phyloP scores from a whole-genome alignment of 768 basidiomycete genomes.

The Pleurotus cornucopiae region DNA sequence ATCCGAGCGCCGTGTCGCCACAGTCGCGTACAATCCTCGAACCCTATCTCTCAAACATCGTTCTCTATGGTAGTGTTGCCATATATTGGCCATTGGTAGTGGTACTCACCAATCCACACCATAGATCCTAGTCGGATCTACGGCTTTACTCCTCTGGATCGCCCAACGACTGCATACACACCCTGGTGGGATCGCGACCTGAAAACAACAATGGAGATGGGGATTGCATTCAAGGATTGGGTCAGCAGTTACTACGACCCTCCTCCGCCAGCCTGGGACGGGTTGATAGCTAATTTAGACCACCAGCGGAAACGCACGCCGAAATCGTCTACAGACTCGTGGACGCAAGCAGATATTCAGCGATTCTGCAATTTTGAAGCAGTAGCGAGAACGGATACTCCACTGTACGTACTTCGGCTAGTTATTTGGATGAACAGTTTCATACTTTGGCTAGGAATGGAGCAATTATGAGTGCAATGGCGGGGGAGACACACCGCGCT shows the following conservation, averaged over 20 bases:
- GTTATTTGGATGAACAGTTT: constrained; percentile 17
- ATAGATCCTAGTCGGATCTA: constrained; percentile 19
- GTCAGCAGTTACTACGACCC: constrained; percentile 26
- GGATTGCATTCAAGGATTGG: constrained; percentile 21
- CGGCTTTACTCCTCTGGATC: background rate
- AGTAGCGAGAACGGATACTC: constrained; percentile 16
- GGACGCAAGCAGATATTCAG: constrained; percentile 18
- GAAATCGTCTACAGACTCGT: constrained; percentile 15
- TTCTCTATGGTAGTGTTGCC: constrained; percentile 27
- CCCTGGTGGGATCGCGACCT: constrained; percentile 18
- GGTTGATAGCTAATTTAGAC: background rate
- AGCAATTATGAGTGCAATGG: constrained; percentile 18
- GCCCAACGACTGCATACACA: constrained; percentile 16
- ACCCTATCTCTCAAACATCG: constrained; percentile 24
- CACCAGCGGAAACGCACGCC: constrained; percentile 3
- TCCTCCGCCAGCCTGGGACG: constrained; percentile 7
- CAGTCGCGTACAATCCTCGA: constrained; percentile 20
- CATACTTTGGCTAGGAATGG: constrained; percentile 5
- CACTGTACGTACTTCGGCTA: constrained; percentile 19
- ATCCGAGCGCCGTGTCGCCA: constrained; percentile 17
- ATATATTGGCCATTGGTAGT: background rate
- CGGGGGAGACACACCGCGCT: background rate
- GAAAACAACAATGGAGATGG: constrained; percentile 19
- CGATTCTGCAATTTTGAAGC: constrained; percentile 12
- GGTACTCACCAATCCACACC: background rate